These are phyloP conservation scores for Chrysanthemum seticuspe DNA, from an alignment of 129 eudicot species.

Conservation along the genomic window DNA sequence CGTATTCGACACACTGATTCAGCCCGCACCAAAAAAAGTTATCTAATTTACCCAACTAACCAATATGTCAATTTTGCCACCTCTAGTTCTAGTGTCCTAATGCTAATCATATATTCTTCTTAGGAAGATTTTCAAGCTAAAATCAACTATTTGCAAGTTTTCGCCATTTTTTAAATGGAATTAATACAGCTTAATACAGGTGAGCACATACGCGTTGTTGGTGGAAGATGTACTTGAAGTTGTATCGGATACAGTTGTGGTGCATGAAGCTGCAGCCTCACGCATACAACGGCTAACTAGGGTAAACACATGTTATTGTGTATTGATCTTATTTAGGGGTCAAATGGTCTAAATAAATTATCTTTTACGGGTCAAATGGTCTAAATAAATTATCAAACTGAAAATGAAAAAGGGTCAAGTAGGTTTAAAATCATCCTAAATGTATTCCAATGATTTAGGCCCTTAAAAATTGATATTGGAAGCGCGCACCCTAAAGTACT, in stretches of 20 bases:
- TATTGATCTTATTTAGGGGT: neutral
- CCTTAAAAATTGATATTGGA: too few relatives aligned
- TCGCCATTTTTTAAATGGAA: neutral
- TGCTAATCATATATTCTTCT: neutral
- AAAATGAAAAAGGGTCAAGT: neutral
- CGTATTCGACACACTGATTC: neutral
- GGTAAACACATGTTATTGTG: slow-evolving; percentile 37
- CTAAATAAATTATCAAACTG: too few relatives aligned
- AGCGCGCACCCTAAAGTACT: too few relatives aligned
- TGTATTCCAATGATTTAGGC: too few relatives aligned
- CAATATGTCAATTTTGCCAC: too few relatives aligned
- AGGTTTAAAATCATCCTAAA: too few relatives aligned
- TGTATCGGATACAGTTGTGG: slow-evolving; percentile 58
- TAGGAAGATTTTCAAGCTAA: neutral
- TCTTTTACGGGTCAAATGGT: neutral
- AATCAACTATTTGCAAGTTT: neutral
- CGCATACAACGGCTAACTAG: slow-evolving; percentile 72
- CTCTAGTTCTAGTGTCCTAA: neutral
- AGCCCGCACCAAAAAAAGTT: too few relatives aligned
- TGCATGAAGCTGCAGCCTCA: slow-evolving; percentile 73
- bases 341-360: too few relatives aligned
- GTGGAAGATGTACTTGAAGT: slow-evolving; percentile 79
- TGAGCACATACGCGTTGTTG: slow-evolving; percentile 67
- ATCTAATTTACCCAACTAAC: too few relatives aligned
- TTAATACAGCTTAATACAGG: slow-evolving; percentile 35